Evolutionary conservation across 805 yeast genomes (phyloP).

Genomic region (Kazachstania africana): DNA sequence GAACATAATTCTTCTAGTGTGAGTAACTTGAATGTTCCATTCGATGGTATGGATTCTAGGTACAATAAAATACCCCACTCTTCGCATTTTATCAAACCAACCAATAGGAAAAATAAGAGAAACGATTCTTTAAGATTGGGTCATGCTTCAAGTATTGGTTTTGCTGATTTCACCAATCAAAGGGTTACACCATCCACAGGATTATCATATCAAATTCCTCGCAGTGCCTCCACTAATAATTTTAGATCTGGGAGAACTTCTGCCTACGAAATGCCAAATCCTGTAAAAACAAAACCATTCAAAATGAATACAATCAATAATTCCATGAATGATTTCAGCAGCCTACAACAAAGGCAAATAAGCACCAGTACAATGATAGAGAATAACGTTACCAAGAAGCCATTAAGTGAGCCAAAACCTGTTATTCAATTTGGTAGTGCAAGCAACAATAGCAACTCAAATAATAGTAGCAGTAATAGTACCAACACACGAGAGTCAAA

Average conservation of each 20-base stretch:
- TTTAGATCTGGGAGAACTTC: conserved; percentile 1
- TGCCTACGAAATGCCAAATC: conserved; percentile 6
- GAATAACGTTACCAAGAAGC: background rate
- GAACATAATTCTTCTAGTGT: conserved; percentile 13
- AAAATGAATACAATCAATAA: too few species aligned
- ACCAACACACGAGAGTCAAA: too few species aligned
- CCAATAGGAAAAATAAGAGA: conserved; percentile 25
- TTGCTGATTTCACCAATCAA: conserved; percentile 5
- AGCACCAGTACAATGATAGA: conserved; percentile 10
- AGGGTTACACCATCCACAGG: conserved; percentile 4
- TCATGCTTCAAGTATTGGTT: conserved; percentile 18
- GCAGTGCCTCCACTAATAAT: background rate
- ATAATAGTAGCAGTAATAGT: too few species aligned
- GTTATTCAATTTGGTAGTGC: too few species aligned
- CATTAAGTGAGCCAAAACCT: too few species aligned
- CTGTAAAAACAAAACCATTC: conserved; percentile 2
- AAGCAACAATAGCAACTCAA: too few species aligned
- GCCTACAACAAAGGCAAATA: conserved; percentile 9
- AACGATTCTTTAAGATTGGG: conserved; percentile 21
- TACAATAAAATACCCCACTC: conserved; percentile 4
- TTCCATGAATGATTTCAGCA: conserved; percentile 1
- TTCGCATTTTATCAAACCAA: conserved; percentile 15
- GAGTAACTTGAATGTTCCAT: conserved; percentile 4
- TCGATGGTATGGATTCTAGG: conserved; percentile 3
- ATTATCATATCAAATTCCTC: background rate